These are phyloP conservation scores for Leccinum subtestaceum DNA, from an alignment of 768 basidiomycete genomes.

Conservation along the genomic window DNA sequence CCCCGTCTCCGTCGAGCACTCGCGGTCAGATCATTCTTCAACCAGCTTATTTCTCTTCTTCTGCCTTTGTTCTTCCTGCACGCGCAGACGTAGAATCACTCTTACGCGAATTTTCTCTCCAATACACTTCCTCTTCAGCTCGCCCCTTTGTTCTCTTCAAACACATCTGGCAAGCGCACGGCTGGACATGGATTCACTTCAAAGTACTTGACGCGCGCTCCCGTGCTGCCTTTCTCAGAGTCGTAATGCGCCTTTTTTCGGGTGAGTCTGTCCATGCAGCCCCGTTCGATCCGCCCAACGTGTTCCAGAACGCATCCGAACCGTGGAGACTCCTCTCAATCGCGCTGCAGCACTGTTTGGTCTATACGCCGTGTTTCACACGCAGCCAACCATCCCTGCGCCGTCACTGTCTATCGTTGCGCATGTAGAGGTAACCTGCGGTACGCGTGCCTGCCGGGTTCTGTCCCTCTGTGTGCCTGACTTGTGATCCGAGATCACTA, in stretches of 20 bases:
- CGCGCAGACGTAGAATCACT: constrained; percentile 62
- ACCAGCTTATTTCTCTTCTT: constrained; percentile 77
- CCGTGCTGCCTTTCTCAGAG: constrained; percentile 59
- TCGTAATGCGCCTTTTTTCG: constrained; percentile 60
- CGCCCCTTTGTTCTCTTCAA: constrained; percentile 73
- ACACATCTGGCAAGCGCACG: constrained; percentile 57
- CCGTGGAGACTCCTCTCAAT: constrained; percentile 50
- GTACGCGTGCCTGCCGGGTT: constrained; percentile 31
- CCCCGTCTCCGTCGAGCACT: constrained; percentile 53
- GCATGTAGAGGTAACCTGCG: constrained; percentile 61
- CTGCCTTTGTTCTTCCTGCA: constrained; percentile 61
- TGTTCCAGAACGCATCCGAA: constrained; percentile 50
- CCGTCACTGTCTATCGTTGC: constrained; percentile 48
- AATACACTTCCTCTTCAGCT: constrained; percentile 34
- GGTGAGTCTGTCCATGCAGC: constrained; percentile 41
- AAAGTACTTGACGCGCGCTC: constrained; percentile 66
- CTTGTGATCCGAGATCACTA: constrained; percentile 50
- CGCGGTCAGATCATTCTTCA: constrained; percentile 67
- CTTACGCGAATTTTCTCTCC: constrained; percentile 49
- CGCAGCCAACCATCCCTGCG: constrained; percentile 57
- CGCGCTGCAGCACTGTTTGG: constrained; percentile 64
- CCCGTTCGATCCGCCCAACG: background rate
- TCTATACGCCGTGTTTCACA: constrained; percentile 64
- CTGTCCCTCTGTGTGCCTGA: background rate
- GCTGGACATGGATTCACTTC: constrained; percentile 78